Evolutionary conservation across 495 filamentous ascomycete genomes (phyloP).

Genomic region (Apiosordaria backusii): DNA sequence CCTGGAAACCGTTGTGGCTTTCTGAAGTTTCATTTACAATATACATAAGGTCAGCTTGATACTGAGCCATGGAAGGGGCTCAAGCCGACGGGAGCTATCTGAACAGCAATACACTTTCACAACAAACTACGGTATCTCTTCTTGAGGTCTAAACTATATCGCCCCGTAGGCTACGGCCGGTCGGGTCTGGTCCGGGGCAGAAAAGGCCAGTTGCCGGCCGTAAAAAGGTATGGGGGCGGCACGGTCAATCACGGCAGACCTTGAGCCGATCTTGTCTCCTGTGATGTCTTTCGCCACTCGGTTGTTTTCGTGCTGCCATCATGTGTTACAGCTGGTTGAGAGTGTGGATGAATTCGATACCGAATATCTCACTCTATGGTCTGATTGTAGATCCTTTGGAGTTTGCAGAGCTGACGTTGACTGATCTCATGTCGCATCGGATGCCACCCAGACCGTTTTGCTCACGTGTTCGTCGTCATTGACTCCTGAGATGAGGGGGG

Average conservation of each 20-base stretch:
- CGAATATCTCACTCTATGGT: neutral
- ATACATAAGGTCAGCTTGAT: too few species aligned
- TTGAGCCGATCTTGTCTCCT: neutral
- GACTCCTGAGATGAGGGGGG: neutral
- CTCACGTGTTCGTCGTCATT: neutral
- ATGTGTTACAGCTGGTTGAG: neutral
- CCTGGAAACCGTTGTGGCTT: neutral
- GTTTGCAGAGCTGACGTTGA: neutral
- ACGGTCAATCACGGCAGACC: neutral
- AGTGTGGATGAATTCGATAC: too few species aligned
- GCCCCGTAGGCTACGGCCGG: neutral
- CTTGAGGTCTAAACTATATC: too few species aligned
- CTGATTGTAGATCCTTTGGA: too few species aligned
- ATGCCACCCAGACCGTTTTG: neutral
- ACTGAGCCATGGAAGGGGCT: too few species aligned
- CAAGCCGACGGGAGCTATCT: too few species aligned
- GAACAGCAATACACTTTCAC: too few species aligned
- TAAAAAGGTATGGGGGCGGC: neutral
- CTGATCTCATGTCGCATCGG: neutral
- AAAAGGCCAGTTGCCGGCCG: neutral
- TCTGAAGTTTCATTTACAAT: neutral
- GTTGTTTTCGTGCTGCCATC: neutral
- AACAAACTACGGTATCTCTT: too few species aligned
- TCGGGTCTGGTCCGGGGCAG: neutral
- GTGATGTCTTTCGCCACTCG: neutral